Base-by-base conservation (phyloP, 768 basidiomycete species). In the Rhizopogon vulgaris region DNA sequence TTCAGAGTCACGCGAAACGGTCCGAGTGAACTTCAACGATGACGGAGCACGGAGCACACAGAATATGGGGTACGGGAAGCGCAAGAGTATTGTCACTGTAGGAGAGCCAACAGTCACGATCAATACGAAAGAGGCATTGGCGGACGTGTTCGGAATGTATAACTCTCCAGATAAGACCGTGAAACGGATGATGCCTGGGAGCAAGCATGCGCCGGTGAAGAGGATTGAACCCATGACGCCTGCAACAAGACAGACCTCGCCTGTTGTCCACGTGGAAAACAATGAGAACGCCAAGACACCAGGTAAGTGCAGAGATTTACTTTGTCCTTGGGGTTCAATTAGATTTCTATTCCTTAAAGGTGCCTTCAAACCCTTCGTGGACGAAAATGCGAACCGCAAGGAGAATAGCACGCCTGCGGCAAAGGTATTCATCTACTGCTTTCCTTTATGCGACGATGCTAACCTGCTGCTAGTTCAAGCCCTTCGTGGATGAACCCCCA, bases 101-200 rank as follows among this genome's bases (percentile, higher is more conserved):
- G 74, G 72, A 14, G 90, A 92, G 65, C 88, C 90, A 4, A 92
- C 90, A 0, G 85, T 98, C 6, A 99, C 96, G 1, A 92, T 98
- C 60, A 96, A 96, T 65, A 99, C 96, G 27, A 94, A 93, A 66
- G 90, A 92, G 56, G 96, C 96, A 3, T 76, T 96, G 32, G 88
- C 83, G 11, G 93, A 97, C 62, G 92, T 98, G 38, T 93, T 94
- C 70, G 87, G 85, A 48, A 93, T 98, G 87, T 98, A 94, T 65
- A 95, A 96, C 65, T 90, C 88, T 8, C 89, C 89, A 2, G 88
- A 90, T 55, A 89, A 84, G 69, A 85, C 85, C 0, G 74, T 76
- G 41, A 80, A 78, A 47, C 67, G 76, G 24, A 59, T 73, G 14
- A 64, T 74, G 58, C 78, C 79, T 4, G 85, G 87, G 22, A 86